Conservation (phyloP, 2,329 filamentous ascomycete species). For the Aspergillus sp. region DNA sequence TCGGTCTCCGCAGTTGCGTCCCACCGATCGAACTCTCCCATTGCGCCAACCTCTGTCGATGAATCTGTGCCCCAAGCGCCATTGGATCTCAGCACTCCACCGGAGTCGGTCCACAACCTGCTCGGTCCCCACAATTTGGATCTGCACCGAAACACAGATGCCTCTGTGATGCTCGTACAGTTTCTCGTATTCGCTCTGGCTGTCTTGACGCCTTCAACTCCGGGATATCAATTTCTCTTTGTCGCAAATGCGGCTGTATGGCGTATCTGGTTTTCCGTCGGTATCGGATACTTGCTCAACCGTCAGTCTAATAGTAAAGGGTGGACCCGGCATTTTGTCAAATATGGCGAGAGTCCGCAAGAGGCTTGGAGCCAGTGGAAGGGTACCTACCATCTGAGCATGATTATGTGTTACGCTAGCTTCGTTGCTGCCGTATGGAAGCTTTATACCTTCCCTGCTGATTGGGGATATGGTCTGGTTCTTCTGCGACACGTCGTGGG, state of each 20-base stretch:
- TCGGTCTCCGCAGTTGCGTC: slow-evolving; percentile 17
- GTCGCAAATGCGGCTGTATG: slow-evolving; percentile 71
- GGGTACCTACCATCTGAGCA: slow-evolving; percentile 86
- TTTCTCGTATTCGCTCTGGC: slow-evolving; percentile 69
- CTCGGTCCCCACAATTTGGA: slow-evolving; percentile 80
- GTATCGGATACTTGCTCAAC: slow-evolving; percentile 77
- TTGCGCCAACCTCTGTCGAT: slow-evolving; percentile 27
- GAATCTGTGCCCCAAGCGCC: slow-evolving; percentile 32
- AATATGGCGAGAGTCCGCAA: slow-evolving; percentile 81
- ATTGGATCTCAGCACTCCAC: slow-evolving; percentile 44
- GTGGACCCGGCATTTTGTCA: slow-evolving; percentile 97
- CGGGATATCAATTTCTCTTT: slow-evolving; percentile 69
- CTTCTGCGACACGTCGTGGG: slow-evolving; percentile 84
- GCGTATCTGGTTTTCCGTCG: slow-evolving; percentile 87
- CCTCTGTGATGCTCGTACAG: slow-evolving; percentile 68
- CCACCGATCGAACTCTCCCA: slow-evolving; percentile 26
- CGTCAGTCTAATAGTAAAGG: slow-evolving; percentile 83
- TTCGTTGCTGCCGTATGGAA: slow-evolving; percentile 93
- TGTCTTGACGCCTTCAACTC: slow-evolving; percentile 68
- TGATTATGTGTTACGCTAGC: slow-evolving; percentile 79
- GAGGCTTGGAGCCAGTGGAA: slow-evolving; percentile 99
- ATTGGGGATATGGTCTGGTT: slow-evolving; percentile 82
- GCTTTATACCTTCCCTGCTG: slow-evolving; percentile 79
- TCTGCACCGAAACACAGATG: slow-evolving; percentile 78
- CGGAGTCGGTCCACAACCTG: slow-evolving; percentile 70